Evolutionary conservation across 352 stramenopile species (phyloP).

Genomic region (Globisporangium takayamanum): DNA sequence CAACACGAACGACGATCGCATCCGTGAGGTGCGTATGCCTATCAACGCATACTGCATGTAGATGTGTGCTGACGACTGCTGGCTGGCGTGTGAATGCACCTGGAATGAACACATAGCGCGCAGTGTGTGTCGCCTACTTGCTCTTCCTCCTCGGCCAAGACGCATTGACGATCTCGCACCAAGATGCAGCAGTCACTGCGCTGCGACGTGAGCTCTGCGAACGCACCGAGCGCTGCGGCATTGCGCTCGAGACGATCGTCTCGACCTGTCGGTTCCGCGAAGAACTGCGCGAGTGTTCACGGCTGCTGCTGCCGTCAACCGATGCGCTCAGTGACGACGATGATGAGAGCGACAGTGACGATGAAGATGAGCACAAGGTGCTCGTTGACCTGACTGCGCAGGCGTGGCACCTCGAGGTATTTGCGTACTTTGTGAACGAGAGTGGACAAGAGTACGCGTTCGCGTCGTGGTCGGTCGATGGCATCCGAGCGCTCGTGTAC

Average conservation of each 20-base stretch:
- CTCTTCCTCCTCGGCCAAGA: slow-evolving; percentile 30
- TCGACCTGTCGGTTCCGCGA: slow-evolving; percentile 55
- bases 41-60: background rate
- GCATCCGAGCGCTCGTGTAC: slow-evolving; percentile 34
- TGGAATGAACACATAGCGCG: slow-evolving; percentile 7
- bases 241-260: slow-evolving; percentile 34
- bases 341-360: slow-evolving; percentile 12
- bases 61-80: background rate
- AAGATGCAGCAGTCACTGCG: background rate
- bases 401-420: slow-evolving; percentile 25
- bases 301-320: slow-evolving; percentile 28
- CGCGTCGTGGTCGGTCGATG: slow-evolving; percentile 45
- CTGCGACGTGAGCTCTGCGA: slow-evolving; percentile 20
- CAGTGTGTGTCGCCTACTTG: slow-evolving; percentile 30
- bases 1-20: slow-evolving; percentile 2
- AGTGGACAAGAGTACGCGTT: slow-evolving; percentile 50
- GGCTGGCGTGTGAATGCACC: background rate
- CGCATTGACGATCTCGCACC: background rate
- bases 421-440: slow-evolving; percentile 46
- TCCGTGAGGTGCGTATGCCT: slow-evolving; percentile 11
- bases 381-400: slow-evolving; percentile 23
- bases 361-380: slow-evolving; percentile 29
- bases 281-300: slow-evolving; percentile 30
- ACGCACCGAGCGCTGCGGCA: slow-evolving; percentile 21
- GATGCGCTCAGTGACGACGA: slow-evolving; percentile 18